Base-by-base conservation (phyloP, 2,329 filamentous ascomycete species). In the Dothistroma septosporum region DNA sequence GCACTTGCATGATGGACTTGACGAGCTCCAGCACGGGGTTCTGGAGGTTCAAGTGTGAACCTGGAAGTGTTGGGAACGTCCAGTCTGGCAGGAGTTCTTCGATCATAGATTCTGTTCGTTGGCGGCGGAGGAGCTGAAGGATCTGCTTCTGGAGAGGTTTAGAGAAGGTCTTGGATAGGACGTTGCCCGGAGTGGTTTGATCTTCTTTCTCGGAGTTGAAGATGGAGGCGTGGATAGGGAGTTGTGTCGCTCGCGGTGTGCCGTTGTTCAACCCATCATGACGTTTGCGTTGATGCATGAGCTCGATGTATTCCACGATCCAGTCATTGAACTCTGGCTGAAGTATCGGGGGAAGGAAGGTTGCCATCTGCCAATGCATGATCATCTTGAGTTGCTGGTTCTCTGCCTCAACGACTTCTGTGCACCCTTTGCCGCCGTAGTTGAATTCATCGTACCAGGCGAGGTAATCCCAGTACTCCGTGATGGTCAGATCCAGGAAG, bases 361-460 rank as follows among this genome's bases (percentile, higher is more conserved):
- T 92, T 50, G 87, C 89, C 72, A 99, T 88, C 75, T 99, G 94
- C 95, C 95, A 99, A 76, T 96, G 90, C 92, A 99, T 97, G 70
- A 99, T 86, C 11, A 90, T 94, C 69, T 97, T 89, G 14, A 97
- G 83, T 2, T 85, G 83, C 73, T 97, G 92, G 49, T 89, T 86
- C 68, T 93, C 91, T 10, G 81, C 81, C 67, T 87, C 87, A 8
- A 89, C 82, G 3, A 97, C 90, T 69, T 94, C 85, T 54, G 88
- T 85, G 67, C 91, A 96, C 4, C 90, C 94, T 71, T 95, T 95
- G 62, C 94, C 94, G 58, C 94, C 95, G 70, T 97, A 97, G 79
- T 99, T 99, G 81, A 93, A 97, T 76, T 97, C 91, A 69, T 99
- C 94, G 68, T 97, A 97, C 94, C 94, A 99, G 4, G 97, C 87